A percentile compares a stretch with the other conserved stretches of the same genome.
These are phyloP conservation scores for Neocallimastix lanati DNA, from an alignment of 192 early-diverging fungal genomes.

Conservation along the genomic window DNA sequence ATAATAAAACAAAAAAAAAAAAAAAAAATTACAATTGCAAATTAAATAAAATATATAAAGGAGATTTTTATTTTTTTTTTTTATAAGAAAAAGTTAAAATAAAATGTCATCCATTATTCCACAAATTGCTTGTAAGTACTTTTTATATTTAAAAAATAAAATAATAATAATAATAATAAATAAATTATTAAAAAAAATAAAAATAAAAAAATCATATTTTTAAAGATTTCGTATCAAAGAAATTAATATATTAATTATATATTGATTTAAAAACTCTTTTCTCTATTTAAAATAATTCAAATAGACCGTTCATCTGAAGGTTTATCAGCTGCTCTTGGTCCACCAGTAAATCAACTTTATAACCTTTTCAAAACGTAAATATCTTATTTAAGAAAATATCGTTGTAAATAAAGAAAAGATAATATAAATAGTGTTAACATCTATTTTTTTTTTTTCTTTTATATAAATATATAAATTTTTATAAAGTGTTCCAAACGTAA, in stretches of 20 bases:
- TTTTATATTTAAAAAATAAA: background rate
- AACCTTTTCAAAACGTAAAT: background rate
- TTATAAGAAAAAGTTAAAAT: background rate
- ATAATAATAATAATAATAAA: no score
- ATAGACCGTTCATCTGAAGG: background rate
- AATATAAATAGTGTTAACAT: no score
- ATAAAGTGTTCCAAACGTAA: background rate
- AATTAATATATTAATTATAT: no score
- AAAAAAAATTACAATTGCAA: background rate
- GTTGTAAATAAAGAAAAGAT: no score
- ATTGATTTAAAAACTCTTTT: no score
- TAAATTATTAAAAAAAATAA: no score
- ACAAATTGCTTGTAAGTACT: background rate
- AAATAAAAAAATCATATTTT: no score
- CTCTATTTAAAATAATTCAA: background rate
- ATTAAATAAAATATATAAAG: background rate
- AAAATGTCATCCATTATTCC: background rate
- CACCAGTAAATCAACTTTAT: background rate
- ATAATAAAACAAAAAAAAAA: no score
- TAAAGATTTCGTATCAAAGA: no score
- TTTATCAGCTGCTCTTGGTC: background rate
- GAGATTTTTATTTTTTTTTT: background rate
- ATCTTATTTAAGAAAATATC: no score
- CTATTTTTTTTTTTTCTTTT: no score
- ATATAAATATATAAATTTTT: no score